phyloP scores from a whole-genome alignment of 768 basidiomycete genomes.

The Mycena leptocephala region DNA sequence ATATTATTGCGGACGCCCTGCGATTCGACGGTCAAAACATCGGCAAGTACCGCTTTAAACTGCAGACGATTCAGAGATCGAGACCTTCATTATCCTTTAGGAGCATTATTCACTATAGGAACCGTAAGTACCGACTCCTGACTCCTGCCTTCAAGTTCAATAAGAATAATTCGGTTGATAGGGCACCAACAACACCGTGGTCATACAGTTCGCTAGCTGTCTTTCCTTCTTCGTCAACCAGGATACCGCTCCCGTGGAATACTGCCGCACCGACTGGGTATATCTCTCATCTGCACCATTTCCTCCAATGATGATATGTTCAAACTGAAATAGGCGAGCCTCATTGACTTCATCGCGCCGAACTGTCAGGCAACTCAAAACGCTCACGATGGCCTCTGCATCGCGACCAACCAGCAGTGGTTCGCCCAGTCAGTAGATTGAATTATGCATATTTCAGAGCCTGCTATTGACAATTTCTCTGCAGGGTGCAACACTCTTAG shows the following conservation, averaged over 20 bases:
- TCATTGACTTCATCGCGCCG: slow-evolving; percentile 59
- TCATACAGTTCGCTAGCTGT: slow-evolving; percentile 61
- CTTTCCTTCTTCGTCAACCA: slow-evolving; percentile 68
- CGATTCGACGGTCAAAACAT: slow-evolving; percentile 63
- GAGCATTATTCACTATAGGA: slow-evolving; percentile 50
- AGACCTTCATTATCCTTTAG: slow-evolving; percentile 34
- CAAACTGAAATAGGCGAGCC: slow-evolving; percentile 51
- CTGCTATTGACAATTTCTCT: background rate
- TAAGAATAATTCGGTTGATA: background rate
- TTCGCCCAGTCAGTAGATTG: slow-evolving; percentile 62
- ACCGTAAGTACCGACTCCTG: slow-evolving; percentile 40
- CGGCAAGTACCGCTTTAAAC: slow-evolving; percentile 43
- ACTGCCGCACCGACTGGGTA: slow-evolving; percentile 67
- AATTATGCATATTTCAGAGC: background rate
- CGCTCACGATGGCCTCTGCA: slow-evolving; percentile 66
- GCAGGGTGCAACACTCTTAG: background rate
- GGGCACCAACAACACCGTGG: slow-evolving; percentile 55
- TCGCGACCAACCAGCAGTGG: slow-evolving; percentile 63
- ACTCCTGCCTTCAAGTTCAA: background rate
- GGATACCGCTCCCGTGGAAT: slow-evolving; percentile 54
- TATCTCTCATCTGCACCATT: slow-evolving; percentile 12
- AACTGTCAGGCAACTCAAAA: slow-evolving; percentile 71
- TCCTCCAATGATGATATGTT: slow-evolving; percentile 31
- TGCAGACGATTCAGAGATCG: background rate
- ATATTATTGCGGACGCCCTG: slow-evolving; percentile 66